Base-by-base conservation (phyloP, 2,329 filamentous ascomycete genomes). In the Capronia americana region DNA sequence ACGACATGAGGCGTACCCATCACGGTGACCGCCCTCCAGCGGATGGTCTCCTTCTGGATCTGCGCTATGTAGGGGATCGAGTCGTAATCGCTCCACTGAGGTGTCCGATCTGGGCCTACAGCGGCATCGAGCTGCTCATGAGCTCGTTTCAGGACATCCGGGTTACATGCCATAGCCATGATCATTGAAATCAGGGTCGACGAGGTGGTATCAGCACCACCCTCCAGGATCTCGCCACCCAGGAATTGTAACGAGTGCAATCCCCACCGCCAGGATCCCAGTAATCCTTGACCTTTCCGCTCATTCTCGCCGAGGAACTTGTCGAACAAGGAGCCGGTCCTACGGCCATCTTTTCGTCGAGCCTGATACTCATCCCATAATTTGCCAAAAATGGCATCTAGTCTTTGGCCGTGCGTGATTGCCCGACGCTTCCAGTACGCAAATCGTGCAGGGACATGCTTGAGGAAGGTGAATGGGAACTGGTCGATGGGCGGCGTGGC, bases 401-500 rank as follows among this genome's bases (percentile, higher is more conserved):
- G 82, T 51, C 76, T 73, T 8, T 76, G 67, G 14, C 76, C 73
- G 2, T 81, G 76, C 17, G 73, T 66, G 14, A 72, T 70, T 0
- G 79, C 75, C 4, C 79, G 75, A 11, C 71, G 65, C 79, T 79
- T 4, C 76, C 74, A 61, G 79, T 77, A 4, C 34, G 60, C 60
- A 8, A 81, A 50, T 0, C 62, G 63, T 57, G 82, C 73, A 0
- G 83, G 83, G 11, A 83, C 66, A 2, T 68, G 75, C 53, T 81
- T 77, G 7, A 84, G 71, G 32, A 79, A 74, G 0, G 81, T 80
- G 26, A 28, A 28, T 28, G 26, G 26, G 57, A 80, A 82, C 38
- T 80, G 74, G 57, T 84, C 82, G 0, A 84, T 79, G 0, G 82
- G 82, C 0, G 83, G 82, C 0, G 80, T 84, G 5, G 78, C 79